A percentile compares a stretch with the other conserved stretches of the same genome.
Conservation (phyloP, 2,329 filamentous ascomycete species). For the Pseudopyrenochaeta lycopersici region DNA sequence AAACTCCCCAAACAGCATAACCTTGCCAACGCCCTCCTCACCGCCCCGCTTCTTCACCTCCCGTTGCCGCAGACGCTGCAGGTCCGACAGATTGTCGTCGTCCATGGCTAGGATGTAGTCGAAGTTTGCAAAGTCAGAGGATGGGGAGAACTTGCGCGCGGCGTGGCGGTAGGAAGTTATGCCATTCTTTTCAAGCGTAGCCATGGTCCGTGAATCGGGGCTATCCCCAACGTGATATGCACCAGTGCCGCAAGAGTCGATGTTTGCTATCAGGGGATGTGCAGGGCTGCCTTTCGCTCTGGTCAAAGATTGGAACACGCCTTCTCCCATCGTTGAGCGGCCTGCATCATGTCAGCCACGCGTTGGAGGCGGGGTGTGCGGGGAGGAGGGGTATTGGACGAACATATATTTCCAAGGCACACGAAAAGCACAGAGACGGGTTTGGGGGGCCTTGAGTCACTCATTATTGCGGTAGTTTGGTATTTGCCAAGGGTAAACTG, state of each 20-base stretch:
- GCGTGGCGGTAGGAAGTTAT: slow-evolving; percentile 80
- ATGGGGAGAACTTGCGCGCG: slow-evolving; percentile 74
- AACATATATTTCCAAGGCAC: slow-evolving; percentile 94
- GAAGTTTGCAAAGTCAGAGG: slow-evolving; percentile 81
- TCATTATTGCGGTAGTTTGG: slow-evolving; percentile 4
- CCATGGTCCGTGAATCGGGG: slow-evolving; percentile 85
- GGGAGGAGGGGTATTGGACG: slow-evolving; percentile 29
- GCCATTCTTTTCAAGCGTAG: slow-evolving; percentile 75
- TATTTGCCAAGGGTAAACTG: no score
- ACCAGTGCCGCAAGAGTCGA: slow-evolving; percentile 91
- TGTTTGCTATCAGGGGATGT: slow-evolving; percentile 65
- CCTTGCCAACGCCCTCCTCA: slow-evolving; percentile 56
- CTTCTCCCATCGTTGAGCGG: slow-evolving; percentile 93
- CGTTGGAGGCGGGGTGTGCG: neutral
- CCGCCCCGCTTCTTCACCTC: slow-evolving; percentile 55
- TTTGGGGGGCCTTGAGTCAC: slow-evolving; percentile 24
- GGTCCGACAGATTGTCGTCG: slow-evolving; percentile 76
- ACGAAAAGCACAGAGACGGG: slow-evolving; percentile 84
- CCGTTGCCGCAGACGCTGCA: slow-evolving; percentile 66
- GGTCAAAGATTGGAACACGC: slow-evolving; percentile 79
- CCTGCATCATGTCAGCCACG: slow-evolving; percentile 47
- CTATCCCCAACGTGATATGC: slow-evolving; percentile 82
- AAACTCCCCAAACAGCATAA: slow-evolving; percentile 88
- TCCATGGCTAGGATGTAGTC: slow-evolving; percentile 98
- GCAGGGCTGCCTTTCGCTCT: slow-evolving; percentile 60